These are phyloP conservation scores for Scleroderma citrinum DNA, from an alignment of 768 basidiomycete genomes.

Conservation along the genomic window DNA sequence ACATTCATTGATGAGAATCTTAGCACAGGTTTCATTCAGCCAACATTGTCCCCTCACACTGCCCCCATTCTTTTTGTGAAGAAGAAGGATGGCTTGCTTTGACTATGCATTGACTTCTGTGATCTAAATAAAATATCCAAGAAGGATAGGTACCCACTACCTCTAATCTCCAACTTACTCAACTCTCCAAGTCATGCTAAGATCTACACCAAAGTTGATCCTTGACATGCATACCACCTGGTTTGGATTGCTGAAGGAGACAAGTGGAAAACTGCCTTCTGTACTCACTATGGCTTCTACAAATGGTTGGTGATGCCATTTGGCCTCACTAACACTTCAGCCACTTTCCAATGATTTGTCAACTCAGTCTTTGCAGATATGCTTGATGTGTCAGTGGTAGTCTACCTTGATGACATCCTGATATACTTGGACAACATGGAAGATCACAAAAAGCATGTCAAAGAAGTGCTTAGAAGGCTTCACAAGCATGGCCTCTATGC, in stretches of 20 bases:
- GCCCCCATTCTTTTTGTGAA: conserved; percentile 5
- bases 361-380: too few relatives aligned
- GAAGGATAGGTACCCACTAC: conserved; percentile 30
- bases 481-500: too few relatives aligned
- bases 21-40: neutral
- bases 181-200: neutral
- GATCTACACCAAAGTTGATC: conserved; percentile 28
- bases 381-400: too few relatives aligned
- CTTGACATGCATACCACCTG: conserved; percentile 1
- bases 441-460: too few relatives aligned
- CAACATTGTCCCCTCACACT: neutral
- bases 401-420: too few relatives aligned
- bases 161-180: conserved; percentile 6
- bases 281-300: too few relatives aligned
- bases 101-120: conserved; percentile 27
- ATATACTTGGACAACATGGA: too few relatives aligned
- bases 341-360: too few relatives aligned
- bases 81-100: conserved; percentile 21
- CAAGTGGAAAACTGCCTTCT: conserved; percentile 29
- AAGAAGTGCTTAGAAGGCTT: too few relatives aligned
- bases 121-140: conserved; percentile 22
- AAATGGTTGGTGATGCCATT: neutral
- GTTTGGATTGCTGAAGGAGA: neutral
- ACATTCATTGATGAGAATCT: conserved; percentile 34
- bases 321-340: neutral